Evolutionary conservation across 106 monocot species (phyloP).

Genomic region (Acanthochlamys bracteata): DNA sequence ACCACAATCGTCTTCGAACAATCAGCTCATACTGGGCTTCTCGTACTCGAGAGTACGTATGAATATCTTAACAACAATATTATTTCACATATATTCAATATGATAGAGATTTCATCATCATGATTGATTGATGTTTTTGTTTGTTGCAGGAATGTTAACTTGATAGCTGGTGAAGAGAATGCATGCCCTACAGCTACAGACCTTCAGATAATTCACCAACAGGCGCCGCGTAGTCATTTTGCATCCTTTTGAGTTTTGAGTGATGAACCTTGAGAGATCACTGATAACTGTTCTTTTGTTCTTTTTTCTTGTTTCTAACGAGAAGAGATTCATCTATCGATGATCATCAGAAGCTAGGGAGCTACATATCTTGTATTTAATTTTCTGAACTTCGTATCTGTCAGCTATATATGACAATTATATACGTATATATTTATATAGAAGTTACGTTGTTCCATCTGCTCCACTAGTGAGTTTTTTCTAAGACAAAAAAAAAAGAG

Average conservation of each 20-base stretch:
- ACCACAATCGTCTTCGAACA: neutral
- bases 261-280: neutral
- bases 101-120: neutral
- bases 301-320: neutral
- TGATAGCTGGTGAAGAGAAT: conserved; percentile 28
- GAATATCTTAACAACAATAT: neutral
- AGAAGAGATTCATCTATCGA: neutral
- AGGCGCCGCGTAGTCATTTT: conserved; percentile 15
- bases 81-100: neutral
- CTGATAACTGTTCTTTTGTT: neutral
- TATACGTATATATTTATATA: too few relatives aligned
- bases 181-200: conserved; percentile 17
- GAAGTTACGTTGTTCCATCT: too few relatives aligned
- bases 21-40: neutral
- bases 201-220: conserved; percentile 45
- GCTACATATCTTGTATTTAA: neutral
- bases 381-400: neutral
- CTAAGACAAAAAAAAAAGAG: too few relatives aligned
- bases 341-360: neutral
- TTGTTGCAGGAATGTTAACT: conserved; percentile 11
- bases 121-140: neutral
- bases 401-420: neutral
- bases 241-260: conserved; percentile 37
- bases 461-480: too few relatives aligned
- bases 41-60: neutral